Conservation (phyloP, 2,329 filamentous ascomycete species). For the Diaporthe vaccinii region DNA sequence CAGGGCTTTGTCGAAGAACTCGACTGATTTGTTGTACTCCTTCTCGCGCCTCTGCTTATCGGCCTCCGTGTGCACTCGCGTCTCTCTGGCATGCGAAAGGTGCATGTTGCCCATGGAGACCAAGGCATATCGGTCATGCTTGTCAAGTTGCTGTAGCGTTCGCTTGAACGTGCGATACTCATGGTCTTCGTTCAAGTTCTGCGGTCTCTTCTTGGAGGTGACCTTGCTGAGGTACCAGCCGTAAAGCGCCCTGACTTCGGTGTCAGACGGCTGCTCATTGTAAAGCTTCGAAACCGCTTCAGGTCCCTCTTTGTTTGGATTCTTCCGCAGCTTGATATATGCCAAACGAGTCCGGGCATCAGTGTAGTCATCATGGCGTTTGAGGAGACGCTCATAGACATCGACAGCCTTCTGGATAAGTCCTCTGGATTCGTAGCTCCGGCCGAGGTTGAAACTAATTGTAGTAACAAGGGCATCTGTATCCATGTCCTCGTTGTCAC, state of each 20-base stretch:
- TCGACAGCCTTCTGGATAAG: slow-evolving; percentile 86
- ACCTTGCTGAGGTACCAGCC: slow-evolving; percentile 94
- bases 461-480: slow-evolving; percentile 94
- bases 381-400: slow-evolving; percentile 88
- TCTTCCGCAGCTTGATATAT: slow-evolving; percentile 87
- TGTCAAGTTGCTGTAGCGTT: slow-evolving; percentile 92
- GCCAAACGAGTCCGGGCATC: slow-evolving; percentile 91
- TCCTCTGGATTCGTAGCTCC: slow-evolving; percentile 90
- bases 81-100: slow-evolving; percentile 88
- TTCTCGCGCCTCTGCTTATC: slow-evolving; percentile 93
- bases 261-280: slow-evolving; percentile 84
- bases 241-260: slow-evolving; percentile 93
- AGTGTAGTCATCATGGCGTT: slow-evolving; percentile 90
- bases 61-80: slow-evolving; percentile 89
- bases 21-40: slow-evolving; percentile 90
- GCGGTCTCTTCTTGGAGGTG: slow-evolving; percentile 82
- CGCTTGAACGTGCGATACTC: slow-evolving; percentile 98
- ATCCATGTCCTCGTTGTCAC: slow-evolving; percentile 80
- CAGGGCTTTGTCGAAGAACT: slow-evolving; percentile 98
- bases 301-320: slow-evolving; percentile 86
- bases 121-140: slow-evolving; percentile 96
- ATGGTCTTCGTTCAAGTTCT: slow-evolving; percentile 87
- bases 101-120: slow-evolving; percentile 98
- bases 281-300: slow-evolving; percentile 89
- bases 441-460: slow-evolving; percentile 95